phyloP scores from a whole-genome alignment of 768 basidiomycete species.

The Trametes maxima region DNA sequence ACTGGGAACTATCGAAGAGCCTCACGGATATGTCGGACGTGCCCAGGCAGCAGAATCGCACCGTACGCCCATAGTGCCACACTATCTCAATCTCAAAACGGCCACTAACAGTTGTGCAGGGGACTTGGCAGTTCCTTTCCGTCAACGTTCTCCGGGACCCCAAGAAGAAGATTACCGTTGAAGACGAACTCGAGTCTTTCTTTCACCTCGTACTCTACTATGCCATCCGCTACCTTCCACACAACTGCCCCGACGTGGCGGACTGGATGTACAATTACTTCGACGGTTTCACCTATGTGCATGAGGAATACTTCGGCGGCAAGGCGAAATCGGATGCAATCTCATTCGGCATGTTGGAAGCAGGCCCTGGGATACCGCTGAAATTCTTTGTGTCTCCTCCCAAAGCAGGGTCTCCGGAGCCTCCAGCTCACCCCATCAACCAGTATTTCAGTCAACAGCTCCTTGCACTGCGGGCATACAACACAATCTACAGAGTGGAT shows the following conservation, averaged over 20 bases:
- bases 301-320: background rate
- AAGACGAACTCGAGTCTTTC: slow-evolving; percentile 16
- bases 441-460: no score
- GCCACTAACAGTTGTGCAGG: background rate
- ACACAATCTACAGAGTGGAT: no score
- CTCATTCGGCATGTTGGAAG: no score
- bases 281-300: background rate
- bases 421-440: no score
- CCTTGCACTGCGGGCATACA: no score
- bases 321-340: background rate
- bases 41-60: slow-evolving; percentile 3
- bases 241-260: background rate
- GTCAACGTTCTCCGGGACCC: background rate
- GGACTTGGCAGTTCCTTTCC: slow-evolving; percentile 16
- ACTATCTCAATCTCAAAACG: background rate
- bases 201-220: slow-evolving; percentile 12
- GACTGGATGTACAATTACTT: slow-evolving; percentile 5
- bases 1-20: slow-evolving; percentile 8
- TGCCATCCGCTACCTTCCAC: slow-evolving; percentile 6
- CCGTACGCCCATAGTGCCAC: background rate
- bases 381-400: background rate
- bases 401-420: no score
- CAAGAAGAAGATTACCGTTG: background rate
- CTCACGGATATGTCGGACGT: background rate
- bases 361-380: background rate